Conservation (phyloP, 2,329 filamentous ascomycete species). For the Metarhizium guizhouense region DNA sequence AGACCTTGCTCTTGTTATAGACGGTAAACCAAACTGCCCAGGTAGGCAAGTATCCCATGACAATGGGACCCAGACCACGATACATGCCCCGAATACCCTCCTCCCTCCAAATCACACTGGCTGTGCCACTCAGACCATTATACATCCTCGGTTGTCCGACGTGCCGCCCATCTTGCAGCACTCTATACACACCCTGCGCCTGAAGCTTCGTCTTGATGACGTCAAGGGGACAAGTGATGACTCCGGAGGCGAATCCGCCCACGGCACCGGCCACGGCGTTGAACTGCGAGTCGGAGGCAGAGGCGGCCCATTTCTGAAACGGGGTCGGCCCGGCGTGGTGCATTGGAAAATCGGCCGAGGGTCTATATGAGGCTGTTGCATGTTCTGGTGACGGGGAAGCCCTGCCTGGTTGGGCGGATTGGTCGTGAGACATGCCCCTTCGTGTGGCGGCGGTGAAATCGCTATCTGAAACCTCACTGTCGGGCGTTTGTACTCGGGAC, state of each 20-base stretch:
- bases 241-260: constrained; percentile 84
- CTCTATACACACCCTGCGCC: constrained; percentile 76
- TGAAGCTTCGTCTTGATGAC: constrained; percentile 99
- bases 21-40: constrained; percentile 98
- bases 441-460: neutral
- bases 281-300: constrained; percentile 55
- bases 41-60: constrained; percentile 90
- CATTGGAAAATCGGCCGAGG: constrained; percentile 24
- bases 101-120: constrained; percentile 73
- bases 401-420: constrained; percentile 27
- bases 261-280: constrained; percentile 81
- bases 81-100: constrained; percentile 90
- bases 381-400: constrained; percentile 23
- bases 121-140: constrained; percentile 79
- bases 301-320: constrained; percentile 46
- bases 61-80: constrained; percentile 84
- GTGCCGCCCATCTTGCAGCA: constrained; percentile 38
- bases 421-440: constrained; percentile 43
- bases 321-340: constrained; percentile 25
- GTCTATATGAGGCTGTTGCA: constrained; percentile 26
- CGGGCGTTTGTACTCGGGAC: neutral
- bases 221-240: constrained; percentile 94
- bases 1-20: constrained; percentile 81
- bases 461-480: neutral
- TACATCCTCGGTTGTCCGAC: constrained; percentile 57